Conservation (phyloP, 805 yeast genomes). For the Torulaspora gathmanii region DNA sequence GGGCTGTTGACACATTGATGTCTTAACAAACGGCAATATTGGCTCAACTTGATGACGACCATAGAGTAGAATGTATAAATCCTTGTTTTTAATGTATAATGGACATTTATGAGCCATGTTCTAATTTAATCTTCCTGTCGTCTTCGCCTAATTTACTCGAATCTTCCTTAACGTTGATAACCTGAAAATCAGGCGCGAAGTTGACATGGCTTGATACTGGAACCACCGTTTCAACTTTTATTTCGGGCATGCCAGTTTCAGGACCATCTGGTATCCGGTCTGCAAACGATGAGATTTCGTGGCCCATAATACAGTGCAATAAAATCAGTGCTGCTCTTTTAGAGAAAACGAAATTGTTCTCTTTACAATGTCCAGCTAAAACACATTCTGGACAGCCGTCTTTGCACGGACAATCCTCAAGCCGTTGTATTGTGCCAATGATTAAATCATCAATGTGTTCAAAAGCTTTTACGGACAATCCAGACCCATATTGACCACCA, state of each 20-base stretch:
- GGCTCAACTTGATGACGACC: neutral
- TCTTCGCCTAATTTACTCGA: neutral
- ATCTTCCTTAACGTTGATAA: constrained; percentile 39
- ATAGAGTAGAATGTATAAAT: neutral
- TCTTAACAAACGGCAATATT: constrained; percentile 33
- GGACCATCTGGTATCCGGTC: constrained; percentile 58
- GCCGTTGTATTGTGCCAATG: constrained; percentile 51
- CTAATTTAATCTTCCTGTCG: neutral
- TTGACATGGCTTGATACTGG: constrained; percentile 53
- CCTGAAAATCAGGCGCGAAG: constrained; percentile 56
- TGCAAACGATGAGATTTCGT: constrained; percentile 34
- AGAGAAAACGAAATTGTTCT: constrained; percentile 74
- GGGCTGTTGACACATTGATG: constrained; percentile 87
- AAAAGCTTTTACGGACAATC: constrained; percentile 73
- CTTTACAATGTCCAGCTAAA: constrained; percentile 78
- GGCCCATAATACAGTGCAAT: constrained; percentile 56
- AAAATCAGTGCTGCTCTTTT: constrained; percentile 79
- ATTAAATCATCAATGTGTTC: constrained; percentile 69
- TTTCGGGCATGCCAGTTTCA: constrained; percentile 67
- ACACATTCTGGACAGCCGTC: constrained; percentile 77
- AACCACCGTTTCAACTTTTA: constrained; percentile 62
- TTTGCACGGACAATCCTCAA: constrained; percentile 63
- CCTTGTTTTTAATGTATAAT: neutral
- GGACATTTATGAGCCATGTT: constrained; percentile 1
- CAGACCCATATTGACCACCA: constrained; percentile 78